Base-by-base conservation (phyloP, 306 rosid species). In the Quercus cerris region DNA sequence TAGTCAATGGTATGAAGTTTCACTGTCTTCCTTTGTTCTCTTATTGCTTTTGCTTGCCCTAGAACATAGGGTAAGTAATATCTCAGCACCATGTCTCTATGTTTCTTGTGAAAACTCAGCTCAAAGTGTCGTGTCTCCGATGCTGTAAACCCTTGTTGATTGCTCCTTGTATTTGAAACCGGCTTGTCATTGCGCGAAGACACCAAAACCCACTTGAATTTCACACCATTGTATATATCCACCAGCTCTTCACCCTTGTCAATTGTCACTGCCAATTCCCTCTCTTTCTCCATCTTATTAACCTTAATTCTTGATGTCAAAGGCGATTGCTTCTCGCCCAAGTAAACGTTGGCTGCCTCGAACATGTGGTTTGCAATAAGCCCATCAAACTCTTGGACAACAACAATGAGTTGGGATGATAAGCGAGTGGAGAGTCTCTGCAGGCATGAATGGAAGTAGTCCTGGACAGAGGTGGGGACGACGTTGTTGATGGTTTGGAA, bases 1-100 rank as follows among this genome's bases (percentile, higher is more conserved):
- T 88, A 87, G 56, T 88, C 88, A 33, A 85, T 77, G 1, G 91
- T 85, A 75, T 85, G 90, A 38, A 91, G 90, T 86, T 82, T 89
- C 81, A 89, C 81, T 55, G 80, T 71, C 82, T 85, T 88, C 30
- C 74, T 88, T 30, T 78, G 86, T 46, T 82, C 75, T 56, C 30
- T 77, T 30, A 85, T 80, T 10, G 51, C 49, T 71, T 87, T 82
- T 6, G 85, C 84, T 63, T 33, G 64, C 8, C 62, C 61, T 18
- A 84, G 70, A 58, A 91, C 63, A 68, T 83, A 33, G 1, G 84
- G 89, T 56, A 91, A 77, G 81, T 90, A 90, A 56, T 86, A 71
- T 10, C 17, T 62, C 22, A 87, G 30, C 70, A 80, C 91, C 88
- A 82, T 81, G 30, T 86, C 82, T 59, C 71, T 85, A 5, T 88